Conservation (phyloP, 1,284 basidiomycete species). For the Xerocomus nothofagi region DNA sequence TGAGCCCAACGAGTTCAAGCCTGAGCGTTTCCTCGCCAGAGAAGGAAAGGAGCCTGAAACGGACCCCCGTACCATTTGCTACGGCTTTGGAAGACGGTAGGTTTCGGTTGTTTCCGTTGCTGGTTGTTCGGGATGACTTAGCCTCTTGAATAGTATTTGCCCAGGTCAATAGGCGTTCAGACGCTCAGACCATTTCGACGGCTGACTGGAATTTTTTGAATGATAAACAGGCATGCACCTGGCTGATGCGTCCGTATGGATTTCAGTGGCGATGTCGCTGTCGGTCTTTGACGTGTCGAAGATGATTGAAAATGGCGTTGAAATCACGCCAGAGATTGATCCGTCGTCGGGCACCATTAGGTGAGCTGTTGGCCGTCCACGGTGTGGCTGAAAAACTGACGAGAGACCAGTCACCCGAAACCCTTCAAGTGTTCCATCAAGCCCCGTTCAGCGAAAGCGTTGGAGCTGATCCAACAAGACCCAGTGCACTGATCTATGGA, state of each 20-base stretch:
- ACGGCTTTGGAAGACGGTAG: conserved; percentile 62
- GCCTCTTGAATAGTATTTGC: conserved; percentile 44
- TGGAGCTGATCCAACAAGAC: conserved; percentile 52
- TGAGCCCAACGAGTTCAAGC: conserved; percentile 36
- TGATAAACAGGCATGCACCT: conserved; percentile 46
- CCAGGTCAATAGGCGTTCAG: conserved; percentile 42
- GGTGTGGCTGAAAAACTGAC: conserved; percentile 2
- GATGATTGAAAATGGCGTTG: conserved; percentile 33
- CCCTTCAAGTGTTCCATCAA: conserved; percentile 60
- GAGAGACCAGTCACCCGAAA: conserved; percentile 50
- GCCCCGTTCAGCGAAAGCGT: conserved; percentile 55
- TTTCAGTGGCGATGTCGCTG: conserved; percentile 53
- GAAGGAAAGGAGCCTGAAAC: conserved; percentile 42
- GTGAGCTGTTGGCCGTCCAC: conserved; percentile 26
- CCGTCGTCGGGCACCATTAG: conserved; percentile 60
- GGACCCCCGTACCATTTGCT: conserved; percentile 55
- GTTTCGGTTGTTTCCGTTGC: conserved; percentile 15
- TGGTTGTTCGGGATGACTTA: conserved; percentile 4
- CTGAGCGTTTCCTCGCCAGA: conserved; percentile 38
- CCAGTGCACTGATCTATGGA: conserved; percentile 19
- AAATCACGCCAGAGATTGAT: conserved; percentile 50
- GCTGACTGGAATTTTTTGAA: conserved; percentile 4
- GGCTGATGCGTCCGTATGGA: conserved; percentile 57
- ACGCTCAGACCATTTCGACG: not conserved
- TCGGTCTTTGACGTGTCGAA: conserved; percentile 47